phyloP scores from a whole-genome alignment of 1,284 basidiomycete genomes.

The Cerioporus squamosus region DNA sequence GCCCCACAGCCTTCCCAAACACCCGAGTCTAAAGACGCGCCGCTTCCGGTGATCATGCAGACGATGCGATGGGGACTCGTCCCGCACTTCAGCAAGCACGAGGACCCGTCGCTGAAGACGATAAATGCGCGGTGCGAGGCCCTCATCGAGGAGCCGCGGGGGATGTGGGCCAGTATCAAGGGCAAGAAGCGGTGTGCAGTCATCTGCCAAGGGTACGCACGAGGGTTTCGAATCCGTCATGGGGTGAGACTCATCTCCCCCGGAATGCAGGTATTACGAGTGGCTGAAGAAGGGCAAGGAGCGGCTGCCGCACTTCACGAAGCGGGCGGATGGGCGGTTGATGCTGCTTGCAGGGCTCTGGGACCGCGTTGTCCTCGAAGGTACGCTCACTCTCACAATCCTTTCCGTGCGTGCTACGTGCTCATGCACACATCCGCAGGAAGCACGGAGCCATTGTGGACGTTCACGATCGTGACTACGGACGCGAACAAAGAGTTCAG shows the following conservation, averaged over 20 bases:
- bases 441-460: conserved; percentile 66
- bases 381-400: conserved; percentile 38
- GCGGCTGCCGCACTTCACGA: conserved; percentile 82
- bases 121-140: conserved; percentile 92
- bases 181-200: conserved; percentile 82
- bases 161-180: conserved; percentile 85
- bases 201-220: conserved; percentile 73
- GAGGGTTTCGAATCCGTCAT: neutral
- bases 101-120: conserved; percentile 74
- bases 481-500: conserved; percentile 65
- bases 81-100: conserved; percentile 83
- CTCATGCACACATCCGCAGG: conserved; percentile 38
- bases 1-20: neutral
- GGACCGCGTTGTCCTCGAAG: conserved; percentile 72
- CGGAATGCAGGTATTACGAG: conserved; percentile 77
- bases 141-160: conserved; percentile 64
- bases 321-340: conserved; percentile 65
- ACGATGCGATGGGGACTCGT: conserved; percentile 93
- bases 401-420: neutral
- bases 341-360: conserved; percentile 92
- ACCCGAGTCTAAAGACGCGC: neutral
- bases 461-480: conserved; percentile 92
- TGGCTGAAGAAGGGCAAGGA: conserved; percentile 86
- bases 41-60: conserved; percentile 52
- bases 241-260: conserved; percentile 9